Evolutionary conservation across 345 rosid species (phyloP).

Genomic region (Hypericum androsaemum): DNA sequence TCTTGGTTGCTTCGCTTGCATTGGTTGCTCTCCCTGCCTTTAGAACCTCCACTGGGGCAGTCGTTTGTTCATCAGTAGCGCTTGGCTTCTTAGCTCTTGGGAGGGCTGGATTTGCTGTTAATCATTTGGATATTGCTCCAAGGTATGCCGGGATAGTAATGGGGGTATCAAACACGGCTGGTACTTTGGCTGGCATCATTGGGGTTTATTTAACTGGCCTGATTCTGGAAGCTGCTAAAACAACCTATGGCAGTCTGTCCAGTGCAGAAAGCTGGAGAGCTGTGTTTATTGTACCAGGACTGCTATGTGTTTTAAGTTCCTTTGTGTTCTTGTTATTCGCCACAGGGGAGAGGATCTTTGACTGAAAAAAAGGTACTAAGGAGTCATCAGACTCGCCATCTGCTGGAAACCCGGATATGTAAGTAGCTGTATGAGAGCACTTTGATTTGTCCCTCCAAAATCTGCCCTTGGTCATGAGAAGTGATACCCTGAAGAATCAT

Average conservation of each 20-base stretch:
- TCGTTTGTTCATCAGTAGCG: constrained; percentile 77
- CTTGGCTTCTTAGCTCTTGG: constrained; percentile 89
- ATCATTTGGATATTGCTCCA: constrained; percentile 98
- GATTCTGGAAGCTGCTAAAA: constrained; percentile 84
- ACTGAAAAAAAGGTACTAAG: constrained; percentile 29
- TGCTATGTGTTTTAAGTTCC: constrained; percentile 74
- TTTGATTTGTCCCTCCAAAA: not conserved
- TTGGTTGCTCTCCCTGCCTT: constrained; percentile 70
- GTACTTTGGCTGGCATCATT: constrained; percentile 85
- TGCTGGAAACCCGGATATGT: not conserved
- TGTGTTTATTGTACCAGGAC: constrained; percentile 80
- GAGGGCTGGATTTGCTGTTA: constrained; percentile 96
- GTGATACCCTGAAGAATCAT: constrained; percentile 5
- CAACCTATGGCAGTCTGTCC: constrained; percentile 61
- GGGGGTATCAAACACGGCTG: constrained; percentile 98
- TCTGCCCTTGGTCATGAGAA: not conserved
- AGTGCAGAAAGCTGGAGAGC: constrained; percentile 91
- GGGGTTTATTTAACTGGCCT: constrained; percentile 84
- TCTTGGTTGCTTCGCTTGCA: constrained; percentile 70
- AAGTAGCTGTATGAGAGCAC: not conserved
- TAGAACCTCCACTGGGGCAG: constrained; percentile 69
- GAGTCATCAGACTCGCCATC: not conserved
- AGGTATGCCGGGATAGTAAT: constrained; percentile 90
- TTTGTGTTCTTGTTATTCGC: constrained; percentile 65
- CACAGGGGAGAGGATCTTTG: constrained; percentile 91